A percentile compares a stretch with the other conserved stretches of the same genome.
Conservation (phyloP, 352 stramenopile species). For the Globisporangium solare region DNA sequence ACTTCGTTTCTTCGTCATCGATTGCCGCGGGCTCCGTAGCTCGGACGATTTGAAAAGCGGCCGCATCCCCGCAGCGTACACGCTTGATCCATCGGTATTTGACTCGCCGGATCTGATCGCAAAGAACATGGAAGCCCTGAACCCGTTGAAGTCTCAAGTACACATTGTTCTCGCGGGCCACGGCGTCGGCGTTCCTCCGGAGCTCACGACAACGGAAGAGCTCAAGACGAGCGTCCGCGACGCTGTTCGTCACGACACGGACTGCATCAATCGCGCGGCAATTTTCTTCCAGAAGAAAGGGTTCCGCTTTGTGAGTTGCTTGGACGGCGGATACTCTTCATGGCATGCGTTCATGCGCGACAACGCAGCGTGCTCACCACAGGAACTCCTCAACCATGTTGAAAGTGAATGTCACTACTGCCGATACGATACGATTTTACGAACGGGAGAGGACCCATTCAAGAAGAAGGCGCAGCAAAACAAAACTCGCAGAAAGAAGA, state of each 20-base stretch:
- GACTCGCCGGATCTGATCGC: conserved; percentile 76
- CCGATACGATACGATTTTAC: conserved; percentile 68
- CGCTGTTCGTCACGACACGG: conserved; percentile 58
- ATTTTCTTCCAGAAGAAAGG: conserved; percentile 81
- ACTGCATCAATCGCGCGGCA: conserved; percentile 68
- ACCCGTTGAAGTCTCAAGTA: conserved; percentile 66
- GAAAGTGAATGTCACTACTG: conserved; percentile 72
- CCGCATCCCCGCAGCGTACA: conserved; percentile 70
- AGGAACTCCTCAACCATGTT: conserved; percentile 71
- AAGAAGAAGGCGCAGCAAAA: conserved; percentile 44
- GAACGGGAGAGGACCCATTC: conserved; percentile 56
- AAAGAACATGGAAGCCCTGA: conserved; percentile 61
- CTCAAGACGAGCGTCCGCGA: conserved; percentile 72
- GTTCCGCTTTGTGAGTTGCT: conserved; percentile 74
- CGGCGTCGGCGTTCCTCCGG: conserved; percentile 58
- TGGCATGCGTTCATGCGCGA: conserved; percentile 86
- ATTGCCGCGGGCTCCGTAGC: conserved; percentile 66
- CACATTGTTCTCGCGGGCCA: conserved; percentile 76
- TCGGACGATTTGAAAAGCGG: conserved; percentile 78
- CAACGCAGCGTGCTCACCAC: conserved; percentile 37
- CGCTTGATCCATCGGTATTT: conserved; percentile 73
- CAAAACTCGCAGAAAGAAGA: conserved; percentile 51
- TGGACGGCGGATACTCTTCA: conserved; percentile 75
- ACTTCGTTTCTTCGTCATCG: conserved; percentile 73
- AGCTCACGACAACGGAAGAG: conserved; percentile 58